These are phyloP conservation scores for Syncephalastrum racemosum DNA, from an alignment of 371 early-diverging fungal species.

Conservation along the genomic window DNA sequence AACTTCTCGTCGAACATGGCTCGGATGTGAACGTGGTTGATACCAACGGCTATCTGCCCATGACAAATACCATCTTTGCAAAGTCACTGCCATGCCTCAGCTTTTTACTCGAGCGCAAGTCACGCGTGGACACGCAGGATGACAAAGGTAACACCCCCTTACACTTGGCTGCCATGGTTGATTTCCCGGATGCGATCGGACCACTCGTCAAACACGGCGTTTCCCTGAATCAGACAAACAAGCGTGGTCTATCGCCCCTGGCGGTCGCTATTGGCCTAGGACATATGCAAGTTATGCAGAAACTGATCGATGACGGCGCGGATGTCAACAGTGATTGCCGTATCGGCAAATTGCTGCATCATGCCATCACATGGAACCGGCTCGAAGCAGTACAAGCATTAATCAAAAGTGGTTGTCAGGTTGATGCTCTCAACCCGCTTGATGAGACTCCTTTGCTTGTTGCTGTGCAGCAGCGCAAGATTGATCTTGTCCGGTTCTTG, in stretches of 20 bases:
- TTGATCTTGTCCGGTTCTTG: conserved; percentile 41
- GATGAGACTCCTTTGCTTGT: conserved; percentile 47
- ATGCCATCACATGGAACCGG: conserved; percentile 50
- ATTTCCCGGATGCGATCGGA: conserved; percentile 28
- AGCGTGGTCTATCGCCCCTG: conserved; percentile 36
- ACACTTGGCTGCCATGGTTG: conserved; percentile 42
- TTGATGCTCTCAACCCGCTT: conserved; percentile 36
- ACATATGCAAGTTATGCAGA: conserved; percentile 18
- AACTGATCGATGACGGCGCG: conserved; percentile 32
- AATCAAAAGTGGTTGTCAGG: conserved; percentile 26
- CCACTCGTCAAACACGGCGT: conserved; percentile 23
- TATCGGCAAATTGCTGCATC: conserved; percentile 40
- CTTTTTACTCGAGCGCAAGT: conserved; percentile 34
- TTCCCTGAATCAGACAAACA: conserved; percentile 27
- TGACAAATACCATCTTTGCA: conserved; percentile 40
- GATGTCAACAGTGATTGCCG: conserved; percentile 33
- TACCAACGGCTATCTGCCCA: conserved; percentile 65
- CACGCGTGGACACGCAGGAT: conserved; percentile 53
- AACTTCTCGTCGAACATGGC: conserved; percentile 45
- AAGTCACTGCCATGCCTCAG: conserved; percentile 28
- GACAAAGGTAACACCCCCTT: conserved; percentile 64
- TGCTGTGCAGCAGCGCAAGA: conserved; percentile 52
- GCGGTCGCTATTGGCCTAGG: conserved; percentile 49
- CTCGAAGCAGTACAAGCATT: conserved; percentile 35
- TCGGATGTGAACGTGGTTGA: conserved; percentile 56